These are phyloP conservation scores for Aspergillus ochraceus DNA, from an alignment of 2,329 filamentous ascomycete genomes.

Conservation along the genomic window DNA sequence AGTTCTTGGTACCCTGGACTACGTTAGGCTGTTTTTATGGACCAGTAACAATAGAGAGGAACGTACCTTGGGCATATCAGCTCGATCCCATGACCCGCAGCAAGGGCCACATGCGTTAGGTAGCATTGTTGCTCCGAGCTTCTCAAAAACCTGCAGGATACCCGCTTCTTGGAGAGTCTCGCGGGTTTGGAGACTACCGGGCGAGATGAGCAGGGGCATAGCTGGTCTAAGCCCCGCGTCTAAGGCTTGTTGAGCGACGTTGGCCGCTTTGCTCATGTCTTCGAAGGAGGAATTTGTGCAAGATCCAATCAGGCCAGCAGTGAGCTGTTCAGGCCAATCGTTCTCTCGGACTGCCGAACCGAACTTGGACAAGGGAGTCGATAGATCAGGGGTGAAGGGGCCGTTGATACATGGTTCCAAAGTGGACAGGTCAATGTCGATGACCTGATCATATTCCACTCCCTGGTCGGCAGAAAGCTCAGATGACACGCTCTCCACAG, in stretches of 20 bases:
- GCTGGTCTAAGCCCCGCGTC: slow-evolving; percentile 93
- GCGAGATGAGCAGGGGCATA: slow-evolving; percentile 89
- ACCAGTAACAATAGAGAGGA: slow-evolving; percentile 45
- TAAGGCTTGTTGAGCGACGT: slow-evolving; percentile 87
- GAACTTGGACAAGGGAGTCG: slow-evolving; percentile 96
- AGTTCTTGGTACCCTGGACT: slow-evolving; percentile 57
- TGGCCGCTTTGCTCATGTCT: slow-evolving; percentile 92
- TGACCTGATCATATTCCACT: slow-evolving; percentile 91
- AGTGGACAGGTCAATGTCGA: slow-evolving; percentile 92
- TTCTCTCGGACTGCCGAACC: slow-evolving; percentile 90
- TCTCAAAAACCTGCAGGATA: slow-evolving; percentile 90
- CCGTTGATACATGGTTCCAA: slow-evolving; percentile 99
- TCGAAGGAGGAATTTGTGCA: slow-evolving; percentile 91
- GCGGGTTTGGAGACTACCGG: slow-evolving; percentile 94
- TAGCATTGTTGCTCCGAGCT: slow-evolving; percentile 90
- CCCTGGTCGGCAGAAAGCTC: slow-evolving; percentile 86
- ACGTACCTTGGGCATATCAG: slow-evolving; percentile 90
- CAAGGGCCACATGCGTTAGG: slow-evolving; percentile 93
- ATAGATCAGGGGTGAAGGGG: slow-evolving; percentile 96
- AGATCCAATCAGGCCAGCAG: slow-evolving; percentile 94
- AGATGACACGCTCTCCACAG: slow-evolving; percentile 73
- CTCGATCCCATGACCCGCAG: slow-evolving; percentile 93
- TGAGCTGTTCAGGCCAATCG: slow-evolving; percentile 91
- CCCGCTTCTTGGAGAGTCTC: slow-evolving; percentile 89
- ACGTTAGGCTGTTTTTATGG: no score